A percentile compares a stretch with the other conserved stretches of the same genome.
Conservation (phyloP, 805 yeast species). For the Saturnispora sanitii region DNA sequence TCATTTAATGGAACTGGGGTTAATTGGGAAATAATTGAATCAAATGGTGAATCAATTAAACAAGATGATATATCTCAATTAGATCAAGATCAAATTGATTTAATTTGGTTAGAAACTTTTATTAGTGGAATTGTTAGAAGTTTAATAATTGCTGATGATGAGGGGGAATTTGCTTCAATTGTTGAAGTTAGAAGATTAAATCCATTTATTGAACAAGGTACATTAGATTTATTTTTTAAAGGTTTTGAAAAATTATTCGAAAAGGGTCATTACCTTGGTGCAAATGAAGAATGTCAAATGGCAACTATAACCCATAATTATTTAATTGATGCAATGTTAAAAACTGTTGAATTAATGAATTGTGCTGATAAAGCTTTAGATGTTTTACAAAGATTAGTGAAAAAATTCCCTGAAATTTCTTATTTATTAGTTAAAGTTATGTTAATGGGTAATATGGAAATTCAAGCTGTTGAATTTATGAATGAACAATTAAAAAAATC, state of each 20-base stretch:
- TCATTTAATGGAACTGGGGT: conserved; percentile 73
- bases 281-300: conserved; percentile 53
- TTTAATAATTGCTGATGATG: conserved; percentile 55
- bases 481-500: conserved; percentile 31
- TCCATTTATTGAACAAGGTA: conserved; percentile 47
- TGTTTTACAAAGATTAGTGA: conserved; percentile 43
- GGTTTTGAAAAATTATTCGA: conserved; percentile 60
- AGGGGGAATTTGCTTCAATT: conserved; percentile 54
- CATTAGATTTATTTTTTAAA: conserved; percentile 44
- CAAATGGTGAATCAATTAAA: conserved; percentile 42
- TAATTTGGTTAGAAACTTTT: conserved; percentile 53
- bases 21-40: conserved; percentile 40
- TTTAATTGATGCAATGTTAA: conserved; percentile 65
- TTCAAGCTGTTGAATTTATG: conserved; percentile 44
- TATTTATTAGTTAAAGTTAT: conserved; percentile 46
- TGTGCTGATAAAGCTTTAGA: conserved; percentile 51
- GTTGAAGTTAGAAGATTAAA: conserved; percentile 80
- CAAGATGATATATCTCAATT: not conserved
- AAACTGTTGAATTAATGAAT: conserved; percentile 55
- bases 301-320: conserved; percentile 58
- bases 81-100: conserved; percentile 31
- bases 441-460: conserved; percentile 47
- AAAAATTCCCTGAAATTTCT: conserved; percentile 46
- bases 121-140: conserved; percentile 68
- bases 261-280: conserved; percentile 60